Base-by-base conservation (phyloP, 371 early-diverging fungal genomes). In the Rozella allomycis region DNA sequence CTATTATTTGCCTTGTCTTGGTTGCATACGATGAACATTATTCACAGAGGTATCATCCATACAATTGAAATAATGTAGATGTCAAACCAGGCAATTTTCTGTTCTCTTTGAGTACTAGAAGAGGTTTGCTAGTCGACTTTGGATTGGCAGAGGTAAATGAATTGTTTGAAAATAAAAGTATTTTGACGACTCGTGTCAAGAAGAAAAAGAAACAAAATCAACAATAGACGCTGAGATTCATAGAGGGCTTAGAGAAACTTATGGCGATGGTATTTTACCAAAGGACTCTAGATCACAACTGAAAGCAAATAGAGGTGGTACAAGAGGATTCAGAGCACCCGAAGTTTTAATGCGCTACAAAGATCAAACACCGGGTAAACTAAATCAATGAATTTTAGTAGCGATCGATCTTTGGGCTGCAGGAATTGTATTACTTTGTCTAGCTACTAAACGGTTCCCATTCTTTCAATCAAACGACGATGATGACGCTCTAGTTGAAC, bases 1-100 rank as follows among this genome's bases (percentile, higher is more conserved):
- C 48, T 98, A 3, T 52, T 94, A 7, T 52, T 55, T 12, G 83
- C 76, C 0, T 48, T 87, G 5, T 50, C 53, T 11, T 44, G 45
- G 25, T 41, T 40, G 16, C 54, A 50, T 31, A 17, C 27, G 10
- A 30, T 45, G 16, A 23, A 35, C 52, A 75, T 85, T 3, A 94
- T 97, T 38, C 45, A 39, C 13, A 49, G 59, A 17, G 49, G 56
- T 1, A 70, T 81, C 25, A 66, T 87, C 25, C 91, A 90, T 37
- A 66, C 26, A 16, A 34, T 34, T 9, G n/a, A n/a, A n/a, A n/a
- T n/a, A 25, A 60, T 38, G 35, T 97, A 14, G 98, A 98, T 46
- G 64, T 98, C 29, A 98, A 98, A 45, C 98, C 97, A 1, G 68
- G 72, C 33, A 98, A 97, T 42, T 98, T 97, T 48, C 50, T 98